Conservation (phyloP, 2,329 filamentous ascomycete genomes). For the Colletotrichum sp. region DNA sequence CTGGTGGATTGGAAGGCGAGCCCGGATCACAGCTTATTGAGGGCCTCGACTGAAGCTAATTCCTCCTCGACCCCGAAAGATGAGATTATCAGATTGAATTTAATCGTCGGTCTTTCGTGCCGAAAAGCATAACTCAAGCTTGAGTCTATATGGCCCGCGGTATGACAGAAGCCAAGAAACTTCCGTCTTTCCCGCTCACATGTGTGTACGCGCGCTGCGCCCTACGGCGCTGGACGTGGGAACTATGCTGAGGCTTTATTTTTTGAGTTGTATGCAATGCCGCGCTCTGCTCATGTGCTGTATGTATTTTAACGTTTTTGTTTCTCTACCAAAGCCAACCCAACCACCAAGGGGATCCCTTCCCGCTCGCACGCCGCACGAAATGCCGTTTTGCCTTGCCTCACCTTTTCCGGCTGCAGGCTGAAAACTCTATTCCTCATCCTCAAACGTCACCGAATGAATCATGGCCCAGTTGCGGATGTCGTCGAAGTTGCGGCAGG, state of each 20-base stretch:
- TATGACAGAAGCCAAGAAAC: not conserved
- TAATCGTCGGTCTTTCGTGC: not conserved
- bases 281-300: not conserved
- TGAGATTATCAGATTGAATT: not conserved
- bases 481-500: conserved; percentile 58
- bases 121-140: not conserved
- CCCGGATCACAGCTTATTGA: not conserved
- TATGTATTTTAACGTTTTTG: not conserved
- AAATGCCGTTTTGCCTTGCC: no score
- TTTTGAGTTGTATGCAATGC: not conserved
- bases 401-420: not conserved
- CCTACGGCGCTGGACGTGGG: not conserved
- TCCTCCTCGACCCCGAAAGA: not conserved
- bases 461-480: conserved; percentile 58
- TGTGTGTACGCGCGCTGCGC: not conserved
- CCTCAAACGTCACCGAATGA: conserved; percentile 48
- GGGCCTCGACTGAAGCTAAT: not conserved
- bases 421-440: conserved; percentile 42
- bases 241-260: conserved; percentile 1
- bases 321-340: not conserved
- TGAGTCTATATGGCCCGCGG: not conserved
- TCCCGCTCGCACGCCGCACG: no score
- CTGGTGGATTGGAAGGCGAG: not conserved
- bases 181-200: not conserved
- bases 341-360: not conserved